phyloP scores from a whole-genome alignment of 1,284 basidiomycete genomes.

The Tilletia walkeri region DNA sequence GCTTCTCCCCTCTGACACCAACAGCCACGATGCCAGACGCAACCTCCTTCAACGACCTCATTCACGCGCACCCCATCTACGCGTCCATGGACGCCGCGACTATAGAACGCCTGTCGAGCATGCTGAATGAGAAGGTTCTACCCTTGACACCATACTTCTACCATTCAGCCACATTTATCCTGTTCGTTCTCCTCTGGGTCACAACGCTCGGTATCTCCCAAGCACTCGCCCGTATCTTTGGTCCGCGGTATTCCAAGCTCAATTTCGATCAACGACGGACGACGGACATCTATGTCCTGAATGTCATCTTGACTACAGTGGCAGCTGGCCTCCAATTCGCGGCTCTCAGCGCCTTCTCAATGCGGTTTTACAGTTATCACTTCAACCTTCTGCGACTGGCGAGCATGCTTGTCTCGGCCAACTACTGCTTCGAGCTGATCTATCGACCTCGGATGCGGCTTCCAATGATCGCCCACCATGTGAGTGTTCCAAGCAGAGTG shows the following conservation, averaged over 20 bases:
- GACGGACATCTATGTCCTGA: slow-evolving; percentile 10
- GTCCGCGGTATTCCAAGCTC: not conserved
- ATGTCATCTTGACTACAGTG: not conserved
- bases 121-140: slow-evolving; percentile 6
- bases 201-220: not conserved
- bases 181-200: slow-evolving; percentile 12
- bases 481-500: not conserved
- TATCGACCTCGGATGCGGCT: slow-evolving; percentile 31
- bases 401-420: slow-evolving; percentile 24
- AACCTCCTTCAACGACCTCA: too few species aligned
- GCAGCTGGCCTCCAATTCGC: slow-evolving; percentile 7
- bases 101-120: not conserved
- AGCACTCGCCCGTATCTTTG: not conserved
- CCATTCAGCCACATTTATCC: slow-evolving; percentile 5
- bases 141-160: slow-evolving; percentile 9
- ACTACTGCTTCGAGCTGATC: slow-evolving; percentile 35
- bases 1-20: too few species aligned
- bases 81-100: not conserved
- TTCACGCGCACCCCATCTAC: not conserved
- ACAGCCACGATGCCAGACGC: too few species aligned
- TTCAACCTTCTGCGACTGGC: slow-evolving; percentile 4
- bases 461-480: slow-evolving; percentile 32
- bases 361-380: not conserved
- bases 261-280: slow-evolving; percentile 10
- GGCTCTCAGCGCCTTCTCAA: not conserved